Conservation (phyloP, 176 grass and related monocot genomes). For the Musa troglodytarum region DNA sequence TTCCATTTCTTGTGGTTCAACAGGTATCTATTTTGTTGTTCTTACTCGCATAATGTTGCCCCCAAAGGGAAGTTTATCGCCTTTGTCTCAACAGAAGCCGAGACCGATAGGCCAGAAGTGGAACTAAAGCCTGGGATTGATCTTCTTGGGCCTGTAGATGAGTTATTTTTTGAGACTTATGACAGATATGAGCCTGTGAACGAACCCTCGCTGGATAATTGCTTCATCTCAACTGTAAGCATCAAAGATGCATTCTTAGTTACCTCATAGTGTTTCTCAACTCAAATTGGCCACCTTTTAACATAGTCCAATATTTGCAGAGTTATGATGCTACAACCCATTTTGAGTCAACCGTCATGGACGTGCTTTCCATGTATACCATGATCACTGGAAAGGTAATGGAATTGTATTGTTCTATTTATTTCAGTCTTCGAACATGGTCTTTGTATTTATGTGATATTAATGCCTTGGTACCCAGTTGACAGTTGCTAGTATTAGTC, state of each 20-base stretch:
- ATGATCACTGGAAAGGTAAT: slow-evolving; percentile 72
- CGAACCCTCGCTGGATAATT: slow-evolving; percentile 72
- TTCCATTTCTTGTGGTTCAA: slow-evolving; percentile 24
- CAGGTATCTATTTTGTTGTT: slow-evolving; percentile 94
- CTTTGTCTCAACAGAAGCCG: slow-evolving; percentile 74
- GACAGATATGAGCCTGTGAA: slow-evolving; percentile 83
- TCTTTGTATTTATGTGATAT: not conserved
- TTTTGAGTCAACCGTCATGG: slow-evolving; percentile 83
- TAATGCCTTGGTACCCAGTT: too few relatives aligned
- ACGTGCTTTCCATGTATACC: slow-evolving; percentile 76
- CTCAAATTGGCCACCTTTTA: slow-evolving; percentile 16
- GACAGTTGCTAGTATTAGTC: too few relatives aligned
- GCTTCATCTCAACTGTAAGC: slow-evolving; percentile 73
- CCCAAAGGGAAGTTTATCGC: slow-evolving; percentile 89
- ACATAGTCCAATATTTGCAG: slow-evolving; percentile 28
- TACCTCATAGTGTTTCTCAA: not conserved
- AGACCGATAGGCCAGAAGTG: slow-evolving; percentile 54
- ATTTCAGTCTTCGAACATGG: not conserved
- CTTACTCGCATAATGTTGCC: slow-evolving; percentile 82
- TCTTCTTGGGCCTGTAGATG: slow-evolving; percentile 72
- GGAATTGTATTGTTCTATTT: not conserved
- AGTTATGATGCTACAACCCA: slow-evolving; percentile 90
- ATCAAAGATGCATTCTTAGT: not conserved
- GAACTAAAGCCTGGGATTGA: slow-evolving; percentile 75
- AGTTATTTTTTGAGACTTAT: slow-evolving; percentile 78